phyloP scores from a whole-genome alignment of 176 grass and related monocot genomes.

The Zoysia japonica region DNA sequence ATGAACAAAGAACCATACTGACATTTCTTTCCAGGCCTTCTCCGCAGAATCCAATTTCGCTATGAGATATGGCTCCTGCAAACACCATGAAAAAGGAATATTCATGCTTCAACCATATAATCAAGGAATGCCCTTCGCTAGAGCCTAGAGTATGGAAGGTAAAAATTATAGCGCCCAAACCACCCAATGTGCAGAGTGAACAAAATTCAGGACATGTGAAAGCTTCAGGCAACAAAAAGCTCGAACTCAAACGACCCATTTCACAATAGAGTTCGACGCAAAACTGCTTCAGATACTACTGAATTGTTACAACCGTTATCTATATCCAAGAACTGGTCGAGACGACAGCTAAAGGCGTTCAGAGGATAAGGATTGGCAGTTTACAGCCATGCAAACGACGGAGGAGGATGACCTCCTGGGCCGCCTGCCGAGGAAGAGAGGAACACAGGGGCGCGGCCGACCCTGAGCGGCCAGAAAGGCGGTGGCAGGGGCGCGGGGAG shows the following conservation, averaged over 20 bases:
- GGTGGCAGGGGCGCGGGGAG: slow-evolving; percentile 37
- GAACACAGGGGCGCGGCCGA: neutral
- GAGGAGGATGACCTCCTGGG: slow-evolving; percentile 42
- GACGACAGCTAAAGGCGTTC: neutral
- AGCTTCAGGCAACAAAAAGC: neutral
- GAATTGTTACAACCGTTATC: neutral
- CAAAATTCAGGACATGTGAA: neutral
- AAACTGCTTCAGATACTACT: neutral
- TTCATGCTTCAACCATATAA: neutral
- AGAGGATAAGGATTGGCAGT: neutral
- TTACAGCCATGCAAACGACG: slow-evolving; percentile 88
- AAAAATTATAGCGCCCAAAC: neutral
- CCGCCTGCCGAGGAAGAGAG: slow-evolving; percentile 26
- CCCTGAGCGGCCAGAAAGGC: neutral
- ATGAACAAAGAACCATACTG: slow-evolving; percentile 56
- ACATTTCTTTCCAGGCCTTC: slow-evolving; percentile 88
- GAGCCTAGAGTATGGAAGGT: neutral
- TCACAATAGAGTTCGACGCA: neutral
- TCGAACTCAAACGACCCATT: neutral
- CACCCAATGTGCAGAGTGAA: neutral
- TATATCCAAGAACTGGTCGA: neutral
- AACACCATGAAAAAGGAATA: neutral
- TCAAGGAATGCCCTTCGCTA: neutral
- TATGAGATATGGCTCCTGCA: slow-evolving; percentile 85
- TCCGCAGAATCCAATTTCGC: slow-evolving; percentile 86